phyloP scores from a whole-genome alignment of 495 filamentous ascomycete genomes.

The Umbilicaria muhlenbergii region DNA sequence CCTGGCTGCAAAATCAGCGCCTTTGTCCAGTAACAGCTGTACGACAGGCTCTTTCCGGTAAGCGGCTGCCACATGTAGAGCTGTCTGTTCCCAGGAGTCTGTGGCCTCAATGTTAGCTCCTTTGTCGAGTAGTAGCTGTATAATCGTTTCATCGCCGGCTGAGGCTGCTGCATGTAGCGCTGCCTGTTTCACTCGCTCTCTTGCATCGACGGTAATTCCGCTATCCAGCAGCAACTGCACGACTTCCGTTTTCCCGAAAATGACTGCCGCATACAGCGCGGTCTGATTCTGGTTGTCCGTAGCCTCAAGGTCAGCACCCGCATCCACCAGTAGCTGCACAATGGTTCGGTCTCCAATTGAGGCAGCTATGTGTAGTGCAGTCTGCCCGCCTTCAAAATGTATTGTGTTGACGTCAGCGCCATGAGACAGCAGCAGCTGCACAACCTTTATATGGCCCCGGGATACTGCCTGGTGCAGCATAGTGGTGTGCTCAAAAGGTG shows the following conservation, averaged over 20 bases:
- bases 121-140: not conserved
- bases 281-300: not conserved
- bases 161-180: too few relatives aligned
- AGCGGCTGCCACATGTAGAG: not conserved
- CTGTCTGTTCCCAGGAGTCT: not conserved
- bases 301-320: conserved; percentile 13
- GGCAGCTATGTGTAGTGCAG: conserved; percentile 27
- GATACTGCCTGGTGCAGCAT: conserved; percentile 27
- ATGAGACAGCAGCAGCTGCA: conserved; percentile 16
- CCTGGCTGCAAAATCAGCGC: not conserved
- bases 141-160: not conserved
- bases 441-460: conserved; percentile 20
- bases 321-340: conserved; percentile 22
- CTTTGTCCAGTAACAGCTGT: not conserved
- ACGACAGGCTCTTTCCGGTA: not conserved
- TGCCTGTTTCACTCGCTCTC: too few relatives aligned
- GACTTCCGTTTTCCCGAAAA: not conserved
- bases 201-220: not conserved
- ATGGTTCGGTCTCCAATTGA: conserved; percentile 24
- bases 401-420: conserved; percentile 24
- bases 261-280: not conserved
- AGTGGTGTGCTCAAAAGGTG: conserved; percentile 18
- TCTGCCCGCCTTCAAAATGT: conserved; percentile 23
- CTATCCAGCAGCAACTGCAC: not conserved
- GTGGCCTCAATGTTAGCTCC: not conserved